Conservation (phyloP, 306 rosid species). For the Echinosophora koreensis region DNA sequence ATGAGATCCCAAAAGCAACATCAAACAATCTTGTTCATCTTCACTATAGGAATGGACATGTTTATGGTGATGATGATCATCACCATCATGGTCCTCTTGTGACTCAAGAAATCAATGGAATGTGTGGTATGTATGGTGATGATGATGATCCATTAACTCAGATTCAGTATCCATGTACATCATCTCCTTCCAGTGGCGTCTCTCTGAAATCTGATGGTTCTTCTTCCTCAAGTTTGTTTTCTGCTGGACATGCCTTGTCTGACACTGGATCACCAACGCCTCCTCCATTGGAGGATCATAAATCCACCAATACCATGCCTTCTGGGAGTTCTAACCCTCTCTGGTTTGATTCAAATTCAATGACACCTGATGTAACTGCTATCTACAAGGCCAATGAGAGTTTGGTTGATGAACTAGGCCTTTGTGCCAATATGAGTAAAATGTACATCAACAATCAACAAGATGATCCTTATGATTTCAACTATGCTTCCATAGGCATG, state of each 20-base stretch:
- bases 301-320: conserved; percentile 39
- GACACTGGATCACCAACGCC: conserved; percentile 67
- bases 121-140: conserved; percentile 29
- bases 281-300: conserved; percentile 58
- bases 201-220: conserved; percentile 58
- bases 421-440: conserved; percentile 51
- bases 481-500: conserved; percentile 28
- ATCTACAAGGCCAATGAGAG: conserved; percentile 42
- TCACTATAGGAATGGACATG: conserved; percentile 25
- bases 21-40: conserved; percentile 48
- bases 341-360: conserved; percentile 41
- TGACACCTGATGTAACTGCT: conserved; percentile 44
- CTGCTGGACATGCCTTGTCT: conserved; percentile 54
- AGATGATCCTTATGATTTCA: conserved; percentile 41
- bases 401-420: conserved; percentile 57
- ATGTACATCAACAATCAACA: conserved; percentile 50
- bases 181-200: conserved; percentile 65
- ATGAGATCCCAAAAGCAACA: conserved; percentile 67
- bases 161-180: conserved; percentile 48
- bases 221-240: conserved; percentile 65
- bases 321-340: conserved; percentile 19
- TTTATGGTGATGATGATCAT: conserved; percentile 1
- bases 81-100: conserved; percentile 31
- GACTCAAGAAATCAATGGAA: conserved; percentile 3
- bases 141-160: conserved; percentile 52